phyloP scores from a whole-genome alignment of 441 rosid species.

The Syzygium malaccense region DNA sequence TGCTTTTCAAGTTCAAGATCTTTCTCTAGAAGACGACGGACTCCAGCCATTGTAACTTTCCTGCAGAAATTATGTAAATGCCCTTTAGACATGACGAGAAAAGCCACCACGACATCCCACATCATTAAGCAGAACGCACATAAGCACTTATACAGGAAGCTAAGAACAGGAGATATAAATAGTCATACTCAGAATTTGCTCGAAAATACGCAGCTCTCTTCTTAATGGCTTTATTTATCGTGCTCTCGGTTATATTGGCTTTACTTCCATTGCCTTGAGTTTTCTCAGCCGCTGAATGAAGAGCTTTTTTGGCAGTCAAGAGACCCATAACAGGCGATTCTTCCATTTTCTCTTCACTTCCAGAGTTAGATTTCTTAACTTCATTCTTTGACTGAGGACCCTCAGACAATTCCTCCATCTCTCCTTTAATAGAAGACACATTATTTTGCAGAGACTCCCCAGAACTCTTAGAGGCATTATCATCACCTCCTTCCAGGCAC shows the following conservation, averaged over 20 bases:
- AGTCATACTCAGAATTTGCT: constrained; percentile 64
- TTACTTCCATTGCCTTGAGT: constrained; percentile 21
- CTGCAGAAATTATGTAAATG: constrained; percentile 27
- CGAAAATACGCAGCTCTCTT: constrained; percentile 51
- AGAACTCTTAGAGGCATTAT: constrained; percentile 38
- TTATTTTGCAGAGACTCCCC: constrained; percentile 28
- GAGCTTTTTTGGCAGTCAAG: constrained; percentile 29
- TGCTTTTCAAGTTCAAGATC: constrained; percentile 60
- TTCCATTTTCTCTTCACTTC: constrained; percentile 53
- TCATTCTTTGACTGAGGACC: constrained; percentile 28
- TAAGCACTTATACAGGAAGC: background rate
- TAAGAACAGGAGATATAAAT: background rate
- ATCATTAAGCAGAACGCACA: background rate
- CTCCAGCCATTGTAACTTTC: constrained; percentile 63
- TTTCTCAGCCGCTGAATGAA: constrained; percentile 25
- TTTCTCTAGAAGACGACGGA: constrained; percentile 77
- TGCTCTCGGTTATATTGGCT: constrained; percentile 32
- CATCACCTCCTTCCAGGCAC: constrained; percentile 43
- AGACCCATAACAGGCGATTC: constrained; percentile 83
- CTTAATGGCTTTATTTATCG: constrained; percentile 46
- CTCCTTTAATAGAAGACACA: constrained; percentile 19
- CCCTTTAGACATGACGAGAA: background rate
- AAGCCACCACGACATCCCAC: background rate
- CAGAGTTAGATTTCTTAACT: constrained; percentile 31
- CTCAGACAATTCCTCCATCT: constrained; percentile 31